Evolutionary conservation across 2,329 filamentous ascomycete species (phyloP).

Genomic region (Scedosporium apiospermum): DNA sequence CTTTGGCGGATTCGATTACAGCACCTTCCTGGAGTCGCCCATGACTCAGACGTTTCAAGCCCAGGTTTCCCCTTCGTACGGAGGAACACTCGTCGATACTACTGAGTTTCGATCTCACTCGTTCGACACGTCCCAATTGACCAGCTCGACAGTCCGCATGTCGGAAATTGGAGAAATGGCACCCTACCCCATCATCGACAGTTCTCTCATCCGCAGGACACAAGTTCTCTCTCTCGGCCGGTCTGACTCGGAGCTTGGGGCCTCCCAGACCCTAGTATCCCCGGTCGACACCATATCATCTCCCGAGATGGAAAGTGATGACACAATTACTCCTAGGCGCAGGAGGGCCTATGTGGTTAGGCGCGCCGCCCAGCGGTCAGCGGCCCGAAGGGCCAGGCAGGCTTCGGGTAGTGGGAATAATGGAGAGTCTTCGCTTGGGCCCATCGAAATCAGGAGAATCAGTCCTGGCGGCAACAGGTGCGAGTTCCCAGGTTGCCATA

Average conservation of each 20-base stretch:
- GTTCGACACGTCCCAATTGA: not conserved
- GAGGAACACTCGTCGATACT: not conserved
- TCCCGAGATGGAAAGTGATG: not conserved
- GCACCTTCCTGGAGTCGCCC: not conserved
- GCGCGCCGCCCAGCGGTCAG: not conserved
- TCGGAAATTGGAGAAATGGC: not conserved
- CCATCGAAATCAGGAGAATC: slow-evolving; percentile 10
- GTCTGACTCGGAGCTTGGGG: not conserved
- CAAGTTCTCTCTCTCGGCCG: not conserved
- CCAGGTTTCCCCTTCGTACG: not conserved
- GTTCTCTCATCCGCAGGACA: not conserved
- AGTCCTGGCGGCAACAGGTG: slow-evolving; percentile 33
- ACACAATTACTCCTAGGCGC: not conserved
- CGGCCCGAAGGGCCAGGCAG: not conserved
- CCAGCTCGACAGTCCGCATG: not conserved
- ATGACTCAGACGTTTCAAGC: not conserved
- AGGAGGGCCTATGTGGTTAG: not conserved
- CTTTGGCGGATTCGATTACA: not conserved
- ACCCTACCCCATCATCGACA: not conserved
- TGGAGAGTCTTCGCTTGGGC: not conserved
- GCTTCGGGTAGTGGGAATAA: not conserved
- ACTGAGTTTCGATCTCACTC: not conserved
- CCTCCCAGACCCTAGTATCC: not conserved
- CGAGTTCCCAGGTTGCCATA: slow-evolving; percentile 34
- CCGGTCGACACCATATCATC: not conserved